Base-by-base conservation (phyloP, 352 stramenopile genomes). In the Nothophytophthora sp. region DNA sequence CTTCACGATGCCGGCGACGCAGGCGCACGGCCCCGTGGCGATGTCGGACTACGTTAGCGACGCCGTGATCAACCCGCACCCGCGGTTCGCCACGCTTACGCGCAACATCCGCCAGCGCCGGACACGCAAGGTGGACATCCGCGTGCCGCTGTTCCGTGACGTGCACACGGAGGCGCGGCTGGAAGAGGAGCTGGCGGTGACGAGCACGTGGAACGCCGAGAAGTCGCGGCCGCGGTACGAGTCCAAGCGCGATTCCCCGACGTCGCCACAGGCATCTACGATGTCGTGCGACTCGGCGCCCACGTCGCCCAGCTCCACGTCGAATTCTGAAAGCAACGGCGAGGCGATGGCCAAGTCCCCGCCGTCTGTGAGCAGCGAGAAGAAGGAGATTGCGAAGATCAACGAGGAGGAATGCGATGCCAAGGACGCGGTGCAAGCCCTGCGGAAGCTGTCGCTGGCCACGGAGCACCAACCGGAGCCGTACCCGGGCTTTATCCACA, bases 21-120 rank as follows among this genome's bases (percentile, higher is more conserved):
- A 80, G 41, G 56, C 72, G 25, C 61, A 67, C 60, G 97, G 82
- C 8, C 63, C 89, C 4, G 73, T 97, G 6, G 96, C 97, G 15
- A 67, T 96, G 40, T 99, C 96, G 46, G 84, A 96, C 48, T 99
- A 99, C 60, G 84, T 99, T 48, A 96, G 96, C 37, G 98, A 99
- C 71, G 78, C 66, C 12, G 92, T 99, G 25, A 99, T 99, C 63
- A 99, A 99, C 73, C 97, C 97, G 41, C 97, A 99, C 75, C 97
- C 98, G 50, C 85, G 98, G 4, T 99, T 99, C 67, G 82, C 94
- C 33, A 98, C 97, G 13, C 76, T 99, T 24, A 99, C 95, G 52
- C 82, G 88, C 34, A 99, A 99, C 80, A 99, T 99, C 70, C 90
- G 98, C 50, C 88, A 98, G 64, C 91, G 97, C 54, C 80, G 84